These are phyloP conservation scores for Ascosphaera aggregata DNA, from an alignment of 2,329 filamentous ascomycete species.

Conservation along the genomic window DNA sequence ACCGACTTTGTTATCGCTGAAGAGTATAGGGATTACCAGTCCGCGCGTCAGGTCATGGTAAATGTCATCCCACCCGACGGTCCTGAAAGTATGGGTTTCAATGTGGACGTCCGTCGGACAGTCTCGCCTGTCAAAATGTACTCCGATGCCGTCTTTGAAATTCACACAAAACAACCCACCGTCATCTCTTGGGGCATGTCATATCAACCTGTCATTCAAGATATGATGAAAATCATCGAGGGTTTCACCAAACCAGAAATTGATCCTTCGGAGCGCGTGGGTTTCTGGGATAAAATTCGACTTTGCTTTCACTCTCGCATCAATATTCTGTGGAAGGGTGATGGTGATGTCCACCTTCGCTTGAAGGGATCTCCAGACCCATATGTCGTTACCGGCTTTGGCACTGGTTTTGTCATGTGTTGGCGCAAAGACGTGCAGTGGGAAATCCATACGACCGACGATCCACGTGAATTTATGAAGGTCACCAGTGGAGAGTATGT, in stretches of 20 bases:
- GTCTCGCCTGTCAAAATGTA: slow-evolving; percentile 92
- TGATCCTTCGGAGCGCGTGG: slow-evolving; percentile 78
- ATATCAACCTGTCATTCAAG: slow-evolving; percentile 92
- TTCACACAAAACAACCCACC: slow-evolving; percentile 81
- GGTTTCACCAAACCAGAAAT: slow-evolving; percentile 91
- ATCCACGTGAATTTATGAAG: slow-evolving; percentile 83
- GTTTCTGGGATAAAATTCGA: slow-evolving; percentile 97
- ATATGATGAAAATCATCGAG: slow-evolving; percentile 99
- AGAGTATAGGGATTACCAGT: slow-evolving; percentile 63
- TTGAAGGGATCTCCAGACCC: slow-evolving; percentile 83
- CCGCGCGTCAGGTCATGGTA: slow-evolving; percentile 56
- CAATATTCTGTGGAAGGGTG: slow-evolving; percentile 75
- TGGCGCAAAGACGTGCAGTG: slow-evolving; percentile 88
- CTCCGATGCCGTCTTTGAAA: slow-evolving; percentile 74
- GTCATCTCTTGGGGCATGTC: slow-evolving; percentile 93
- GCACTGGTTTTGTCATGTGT: slow-evolving; percentile 93
- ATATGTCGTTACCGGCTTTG: slow-evolving; percentile 77
- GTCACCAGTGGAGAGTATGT: slow-evolving; percentile 92
- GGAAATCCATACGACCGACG: slow-evolving; percentile 61
- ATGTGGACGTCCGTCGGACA: slow-evolving; percentile 69
- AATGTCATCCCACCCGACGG: slow-evolving; percentile 59
- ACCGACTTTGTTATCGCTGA: slow-evolving; percentile 93
- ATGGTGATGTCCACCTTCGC: slow-evolving; percentile 83
- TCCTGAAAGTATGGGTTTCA: slow-evolving; percentile 39
- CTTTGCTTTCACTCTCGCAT: slow-evolving; percentile 85